Conservation (phyloP, 1,139 yeast genomes). For the Magnusiomyces tetraspermus region DNA sequence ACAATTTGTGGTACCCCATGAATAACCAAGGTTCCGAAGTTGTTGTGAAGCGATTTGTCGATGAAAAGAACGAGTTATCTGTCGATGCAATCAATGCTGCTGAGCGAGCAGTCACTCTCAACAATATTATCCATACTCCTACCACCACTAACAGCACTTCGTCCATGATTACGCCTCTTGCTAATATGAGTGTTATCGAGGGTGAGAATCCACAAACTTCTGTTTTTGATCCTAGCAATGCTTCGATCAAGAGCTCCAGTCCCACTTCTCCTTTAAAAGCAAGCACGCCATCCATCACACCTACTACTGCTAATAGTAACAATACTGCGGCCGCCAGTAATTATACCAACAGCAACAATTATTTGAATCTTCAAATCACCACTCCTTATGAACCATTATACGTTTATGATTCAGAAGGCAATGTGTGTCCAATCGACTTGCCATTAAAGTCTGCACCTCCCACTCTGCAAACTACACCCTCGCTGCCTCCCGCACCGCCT, state of each 20-base stretch:
- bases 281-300: not conserved
- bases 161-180: not conserved
- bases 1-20: conserved; percentile 1
- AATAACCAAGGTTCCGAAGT: conserved; percentile 3
- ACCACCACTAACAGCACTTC: not conserved
- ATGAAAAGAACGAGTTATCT: not conserved
- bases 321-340: not conserved
- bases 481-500: not conserved
- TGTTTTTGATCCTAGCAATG: not conserved
- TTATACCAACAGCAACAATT: not conserved
- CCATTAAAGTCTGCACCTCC: conserved; percentile 2
- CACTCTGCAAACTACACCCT: not conserved
- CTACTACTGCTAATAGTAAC: not conserved
- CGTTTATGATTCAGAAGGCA: not conserved
- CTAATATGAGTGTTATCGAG: not conserved
- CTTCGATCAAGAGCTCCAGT: not conserved
- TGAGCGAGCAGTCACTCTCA: not conserved
- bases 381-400: conserved; percentile 3
- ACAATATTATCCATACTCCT: not conserved
- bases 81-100: not conserved
- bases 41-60: conserved; percentile 2
- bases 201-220: not conserved
- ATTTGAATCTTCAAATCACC: conserved; percentile 3
- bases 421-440: not conserved
- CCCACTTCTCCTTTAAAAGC: not conserved